Base-by-base conservation (phyloP, 768 basidiomycete genomes). In the Boletus patriciae region DNA sequence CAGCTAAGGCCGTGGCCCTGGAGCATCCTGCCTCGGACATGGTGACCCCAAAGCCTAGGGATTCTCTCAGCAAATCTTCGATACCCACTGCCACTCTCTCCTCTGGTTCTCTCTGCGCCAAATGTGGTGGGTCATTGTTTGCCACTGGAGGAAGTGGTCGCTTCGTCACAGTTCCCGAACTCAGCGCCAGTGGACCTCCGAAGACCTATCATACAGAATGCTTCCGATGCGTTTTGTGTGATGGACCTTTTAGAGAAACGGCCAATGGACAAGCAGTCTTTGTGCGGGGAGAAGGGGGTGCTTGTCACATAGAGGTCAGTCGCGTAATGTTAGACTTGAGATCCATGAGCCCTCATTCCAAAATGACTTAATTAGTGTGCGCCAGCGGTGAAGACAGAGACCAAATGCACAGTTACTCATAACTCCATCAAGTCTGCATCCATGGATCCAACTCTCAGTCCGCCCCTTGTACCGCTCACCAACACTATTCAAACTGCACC, bases 201-300 rank as follows among this genome's bases (percentile, higher is more conserved):
- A 79, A 80, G 67, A 78, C 79, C 21, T 93, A 88, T 63, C 91
- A 94, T 61, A 77, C 81, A 4, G 80, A 83, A 42, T 94, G 91
- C 67, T 92, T 94, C 71, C 83, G 79, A 50, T 94, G 91, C 64
- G 75, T 70, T 21, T 74, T 87, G 21, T 94, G 91, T 62, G 75
- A 82, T 43, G 78, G 80, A 18, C 66, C 77, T 10, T 90, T 94
- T 62, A 81, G 80, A 58, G 87, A 88, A 66, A 75, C 74, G 36
- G 73, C 74, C 47, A 80, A 77, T 21, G 87, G 88, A 1, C 82
- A 85, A 59, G 84, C 88, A 10, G 75, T 83, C n/a, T 93, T 90
- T 71, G 84, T 90, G 21, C 80, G 83, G 52, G 81, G 80, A 15
- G 78, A 80, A 19, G 76, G 76, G 33, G 87, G 88, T 16, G 84